Evolutionary conservation across 768 basidiomycete genomes (phyloP).

Genomic region (Calocera cornea): DNA sequence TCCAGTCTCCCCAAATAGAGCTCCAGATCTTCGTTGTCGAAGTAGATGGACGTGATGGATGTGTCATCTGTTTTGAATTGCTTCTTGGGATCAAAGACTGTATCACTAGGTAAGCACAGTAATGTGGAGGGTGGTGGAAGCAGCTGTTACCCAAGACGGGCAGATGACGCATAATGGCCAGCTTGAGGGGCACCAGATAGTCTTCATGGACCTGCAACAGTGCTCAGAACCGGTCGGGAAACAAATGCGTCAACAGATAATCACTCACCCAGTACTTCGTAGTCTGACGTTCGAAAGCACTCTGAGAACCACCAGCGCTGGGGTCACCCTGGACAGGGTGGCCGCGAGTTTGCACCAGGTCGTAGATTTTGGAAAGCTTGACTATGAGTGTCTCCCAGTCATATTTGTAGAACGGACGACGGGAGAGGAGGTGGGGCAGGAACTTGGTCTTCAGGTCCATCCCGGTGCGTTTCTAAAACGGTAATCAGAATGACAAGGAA

Average conservation of each 20-base stretch:
- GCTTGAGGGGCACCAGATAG: conserved; percentile 83
- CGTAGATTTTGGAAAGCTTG: conserved; percentile 86
- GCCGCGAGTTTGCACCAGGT: conserved; percentile 88
- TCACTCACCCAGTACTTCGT: conserved; percentile 93
- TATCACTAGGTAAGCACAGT: conserved; percentile 2
- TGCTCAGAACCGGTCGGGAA: conserved; percentile 8
- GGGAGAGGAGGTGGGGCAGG: conserved; percentile 81
- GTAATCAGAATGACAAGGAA: neutral
- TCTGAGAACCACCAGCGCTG: conserved; percentile 87
- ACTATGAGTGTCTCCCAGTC: conserved; percentile 94
- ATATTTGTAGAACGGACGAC: conserved; percentile 91
- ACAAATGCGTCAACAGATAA: neutral
- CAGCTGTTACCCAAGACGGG: conserved; percentile 67
- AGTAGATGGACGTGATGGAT: conserved; percentile 96
- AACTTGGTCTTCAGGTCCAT: conserved; percentile 72
- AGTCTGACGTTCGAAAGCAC: conserved; percentile 94
- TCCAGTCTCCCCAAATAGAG: conserved; percentile 92
- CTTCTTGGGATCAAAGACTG: conserved; percentile 89
- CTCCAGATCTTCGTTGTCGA: conserved; percentile 89
- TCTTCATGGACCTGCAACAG: conserved; percentile 60
- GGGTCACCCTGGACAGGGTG: conserved; percentile 90
- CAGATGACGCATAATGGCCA: conserved; percentile 81
- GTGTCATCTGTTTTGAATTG: conserved; percentile 71
- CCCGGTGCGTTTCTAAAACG: conserved; percentile 76
- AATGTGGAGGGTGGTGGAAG: neutral